These are phyloP conservation scores for Thielaviopsis euricoi DNA, from an alignment of 2,329 filamentous ascomycete species.

Conservation along the genomic window DNA sequence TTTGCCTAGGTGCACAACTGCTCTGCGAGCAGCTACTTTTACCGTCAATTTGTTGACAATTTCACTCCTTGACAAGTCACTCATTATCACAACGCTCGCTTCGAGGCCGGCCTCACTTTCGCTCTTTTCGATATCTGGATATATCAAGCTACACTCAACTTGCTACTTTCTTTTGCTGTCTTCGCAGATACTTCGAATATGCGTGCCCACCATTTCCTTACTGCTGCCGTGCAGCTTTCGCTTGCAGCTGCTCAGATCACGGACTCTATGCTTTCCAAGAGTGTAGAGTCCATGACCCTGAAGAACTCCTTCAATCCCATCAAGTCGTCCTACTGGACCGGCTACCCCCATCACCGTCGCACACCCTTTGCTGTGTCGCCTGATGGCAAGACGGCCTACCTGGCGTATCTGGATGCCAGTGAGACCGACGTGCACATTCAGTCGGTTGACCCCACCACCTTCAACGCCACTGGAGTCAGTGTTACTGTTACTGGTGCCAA, in stretches of 20 bases:
- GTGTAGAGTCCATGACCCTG: constrained; percentile 29
- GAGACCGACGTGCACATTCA: constrained; percentile 41
- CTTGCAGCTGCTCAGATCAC: constrained; percentile 1
- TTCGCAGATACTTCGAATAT: neutral
- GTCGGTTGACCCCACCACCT: constrained; percentile 35
- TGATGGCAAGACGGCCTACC: constrained; percentile 39
- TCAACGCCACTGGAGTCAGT: constrained; percentile 33
- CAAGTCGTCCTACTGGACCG: constrained; percentile 44
- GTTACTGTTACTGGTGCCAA: constrained; percentile 36
- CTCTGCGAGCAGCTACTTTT: constrained; percentile 6
- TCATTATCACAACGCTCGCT: neutral
- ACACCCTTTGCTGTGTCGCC: constrained; percentile 47
- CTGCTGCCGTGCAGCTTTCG: neutral
- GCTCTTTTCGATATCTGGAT: neutral
- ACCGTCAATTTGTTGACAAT: constrained; percentile 1
- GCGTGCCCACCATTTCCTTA: neutral
- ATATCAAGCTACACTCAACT: neutral
- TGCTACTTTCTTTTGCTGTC: neutral
- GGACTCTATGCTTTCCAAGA: constrained; percentile 16
- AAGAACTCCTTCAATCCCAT: constrained; percentile 37
- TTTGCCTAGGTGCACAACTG: neutral
- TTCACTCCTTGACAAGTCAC: constrained; percentile 1
- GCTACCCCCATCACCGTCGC: constrained; percentile 41
- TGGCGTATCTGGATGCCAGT: constrained; percentile 42
- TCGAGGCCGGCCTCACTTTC: constrained; percentile 5